Percentiles rank a stretch among this genome's conserved stretches.
These are phyloP conservation scores for Atalantia buxifolia DNA, from an alignment of 345 rosid species.

Conservation along the genomic window DNA sequence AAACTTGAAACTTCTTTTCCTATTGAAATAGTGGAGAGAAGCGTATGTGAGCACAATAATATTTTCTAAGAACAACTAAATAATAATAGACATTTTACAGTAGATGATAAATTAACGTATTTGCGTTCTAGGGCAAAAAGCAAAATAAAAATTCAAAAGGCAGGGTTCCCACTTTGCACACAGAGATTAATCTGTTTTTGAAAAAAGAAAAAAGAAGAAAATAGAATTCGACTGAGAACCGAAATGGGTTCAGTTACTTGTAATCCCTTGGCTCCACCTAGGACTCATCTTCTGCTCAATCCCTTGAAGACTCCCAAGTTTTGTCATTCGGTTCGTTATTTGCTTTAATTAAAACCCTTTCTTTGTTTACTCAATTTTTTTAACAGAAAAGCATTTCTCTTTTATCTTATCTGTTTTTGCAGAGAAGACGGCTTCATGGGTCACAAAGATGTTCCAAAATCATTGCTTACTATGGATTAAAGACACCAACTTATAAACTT, in stretches of 20 bases:
- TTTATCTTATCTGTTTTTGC: constrained; percentile 2
- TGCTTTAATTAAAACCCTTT: not conserved
- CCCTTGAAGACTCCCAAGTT: constrained; percentile 17
- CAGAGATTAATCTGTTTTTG: not conserved
- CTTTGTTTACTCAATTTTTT: not conserved
- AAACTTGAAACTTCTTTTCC: too few species aligned
- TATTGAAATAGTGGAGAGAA: too few species aligned
- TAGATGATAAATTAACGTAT: too few species aligned
- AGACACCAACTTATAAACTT: constrained; percentile 82
- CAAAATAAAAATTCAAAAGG: not conserved
- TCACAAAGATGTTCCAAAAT: constrained; percentile 36
- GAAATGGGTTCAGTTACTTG: constrained; percentile 4
- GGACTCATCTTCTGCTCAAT: not conserved
- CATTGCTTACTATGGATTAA: constrained; percentile 72
- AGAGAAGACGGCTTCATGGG: constrained; percentile 29
- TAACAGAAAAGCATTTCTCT: not conserved
- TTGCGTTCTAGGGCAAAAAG: not conserved
- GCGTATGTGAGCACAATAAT: too few species aligned
- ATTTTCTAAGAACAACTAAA: too few species aligned
- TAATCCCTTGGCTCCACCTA: not conserved
- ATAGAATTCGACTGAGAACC: not conserved
- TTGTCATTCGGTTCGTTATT: constrained; percentile 13
- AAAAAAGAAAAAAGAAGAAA: too few species aligned
- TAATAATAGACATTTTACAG: too few species aligned
- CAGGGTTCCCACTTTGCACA: not conserved